Evolutionary conservation across 176 grass and related monocot genomes (phyloP), one percentile per base, ranked within the genome.

Genomic region (Eragrostis curvula): DNA sequence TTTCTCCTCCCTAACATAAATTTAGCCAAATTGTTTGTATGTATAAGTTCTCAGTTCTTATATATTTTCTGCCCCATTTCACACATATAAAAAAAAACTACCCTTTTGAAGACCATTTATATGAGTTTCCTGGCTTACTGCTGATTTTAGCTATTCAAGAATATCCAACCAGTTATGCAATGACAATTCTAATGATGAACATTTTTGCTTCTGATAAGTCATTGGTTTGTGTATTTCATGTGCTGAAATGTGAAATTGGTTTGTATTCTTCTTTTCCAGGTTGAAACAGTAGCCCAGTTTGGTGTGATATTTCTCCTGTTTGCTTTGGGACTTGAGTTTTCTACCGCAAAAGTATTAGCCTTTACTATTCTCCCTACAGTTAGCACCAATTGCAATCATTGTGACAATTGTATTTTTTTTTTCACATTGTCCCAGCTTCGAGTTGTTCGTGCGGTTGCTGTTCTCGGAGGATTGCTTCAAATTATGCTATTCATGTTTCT

Each of bases 241-340:
- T 51, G 30, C 62, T 41, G 77, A 51, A 46, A 52, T 68, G 45
- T 41, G 61, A 43, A n/a, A 20, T 86, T 58, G 43, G 9, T 30
- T 79, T 84, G 53, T 29, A 29, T 79, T 60, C 20, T 73, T 30
- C 36, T 30, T 40, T 47, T 88, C 68, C 85, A 99, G 97, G 97
- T 99, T 74, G 97, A 99, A 91, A 99, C 97, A 43, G 97, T 99
- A 53, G 97, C 97, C 12, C 97, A 99, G 74, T 99, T 99, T 96
- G 97, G 97, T 77, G 97, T 99, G 61, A 99, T 99, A 73, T 99
- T 99, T 90, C 97, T 99, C 39, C 87, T 99, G 57, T 99, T 99
- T 86, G 97, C 93, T 42, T 89, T 99, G 68, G 97, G 97, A 68
- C 91, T 99, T 42, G 97, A 99, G 85, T 99, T 99, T 76, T 99